Evolutionary conservation across 352 stramenopile genomes (phyloP).

Genomic region (Globisporangium middletonii): DNA sequence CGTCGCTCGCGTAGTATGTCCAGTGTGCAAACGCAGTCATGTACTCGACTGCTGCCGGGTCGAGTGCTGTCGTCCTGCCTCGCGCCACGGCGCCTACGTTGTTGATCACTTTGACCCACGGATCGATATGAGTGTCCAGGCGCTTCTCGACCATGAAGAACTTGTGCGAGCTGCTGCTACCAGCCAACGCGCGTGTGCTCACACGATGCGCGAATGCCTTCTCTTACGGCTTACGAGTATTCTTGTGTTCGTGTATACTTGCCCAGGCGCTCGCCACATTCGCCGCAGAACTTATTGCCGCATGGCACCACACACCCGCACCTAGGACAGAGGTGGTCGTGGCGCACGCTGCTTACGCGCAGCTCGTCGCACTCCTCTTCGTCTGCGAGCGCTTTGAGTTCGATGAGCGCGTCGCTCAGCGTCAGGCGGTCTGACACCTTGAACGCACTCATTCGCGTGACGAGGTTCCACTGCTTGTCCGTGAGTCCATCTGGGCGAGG

Average conservation of each 20-base stretch:
- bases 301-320: constrained; percentile 13
- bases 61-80: not conserved
- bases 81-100: constrained; percentile 31
- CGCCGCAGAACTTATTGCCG: constrained; percentile 14
- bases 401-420: constrained; percentile 6
- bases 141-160: not conserved
- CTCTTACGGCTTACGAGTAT: no score
- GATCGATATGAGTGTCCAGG: constrained; percentile 3
- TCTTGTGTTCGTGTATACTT: not conserved
- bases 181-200: not conserved
- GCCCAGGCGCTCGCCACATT: constrained; percentile 12
- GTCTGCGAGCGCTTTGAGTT: constrained; percentile 10
- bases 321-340: constrained; percentile 11
- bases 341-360: constrained; percentile 10
- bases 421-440: constrained; percentile 7
- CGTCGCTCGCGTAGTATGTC: constrained; percentile 19
- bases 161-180: not conserved
- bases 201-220: not conserved
- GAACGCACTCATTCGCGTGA: constrained; percentile 6
- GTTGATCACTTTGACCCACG: constrained; percentile 39
- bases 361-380: constrained; percentile 10
- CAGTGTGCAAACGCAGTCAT: constrained; percentile 10
- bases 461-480: constrained; percentile 13
- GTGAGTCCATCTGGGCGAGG: constrained; percentile 9
- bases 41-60: not conserved